Percentiles rank a stretch among this genome's conserved stretches.
phyloP scores from a whole-genome alignment of 2,329 filamentous ascomycete genomes.

The Colletotrichum liaoningense region DNA sequence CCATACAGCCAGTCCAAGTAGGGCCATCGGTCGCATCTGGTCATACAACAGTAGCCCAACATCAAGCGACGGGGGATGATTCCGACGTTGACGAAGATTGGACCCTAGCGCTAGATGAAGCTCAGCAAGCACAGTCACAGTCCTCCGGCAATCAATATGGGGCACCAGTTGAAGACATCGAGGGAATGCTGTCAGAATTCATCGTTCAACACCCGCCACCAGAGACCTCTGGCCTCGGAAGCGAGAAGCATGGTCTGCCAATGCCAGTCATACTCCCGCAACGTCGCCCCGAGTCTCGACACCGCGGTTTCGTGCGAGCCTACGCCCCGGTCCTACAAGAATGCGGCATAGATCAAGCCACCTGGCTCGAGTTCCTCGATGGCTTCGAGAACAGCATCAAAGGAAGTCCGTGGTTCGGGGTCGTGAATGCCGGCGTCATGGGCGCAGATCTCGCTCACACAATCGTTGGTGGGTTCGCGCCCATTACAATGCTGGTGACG shows the following conservation, averaged over 20 bases:
- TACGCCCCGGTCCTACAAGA: slow-evolving; percentile 8
- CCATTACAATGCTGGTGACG: not conserved
- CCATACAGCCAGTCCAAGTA: not conserved
- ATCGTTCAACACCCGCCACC: not conserved
- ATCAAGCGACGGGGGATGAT: not conserved
- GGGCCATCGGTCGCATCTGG: not conserved
- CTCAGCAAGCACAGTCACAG: not conserved
- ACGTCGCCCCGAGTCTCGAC: not conserved
- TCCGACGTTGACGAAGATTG: not conserved
- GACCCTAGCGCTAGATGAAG: not conserved
- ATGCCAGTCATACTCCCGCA: not conserved
- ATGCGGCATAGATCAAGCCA: not conserved
- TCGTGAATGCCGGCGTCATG: not conserved
- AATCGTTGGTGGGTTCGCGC: not conserved
- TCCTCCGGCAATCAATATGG: not conserved
- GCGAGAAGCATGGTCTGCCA: not conserved
- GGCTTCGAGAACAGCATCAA: not conserved
- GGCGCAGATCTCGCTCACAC: not conserved
- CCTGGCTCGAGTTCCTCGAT: not conserved
- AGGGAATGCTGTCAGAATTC: not conserved
- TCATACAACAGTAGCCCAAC: not conserved
- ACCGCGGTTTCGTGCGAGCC: slow-evolving; percentile 4
- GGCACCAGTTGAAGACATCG: not conserved
- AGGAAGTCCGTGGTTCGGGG: not conserved
- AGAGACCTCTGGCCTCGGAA: not conserved